Percentiles rank a stretch among this genome's conserved stretches.
These are phyloP conservation scores for Silybum marianum DNA, from an alignment of 129 eudicot species.

Conservation along the genomic window DNA sequence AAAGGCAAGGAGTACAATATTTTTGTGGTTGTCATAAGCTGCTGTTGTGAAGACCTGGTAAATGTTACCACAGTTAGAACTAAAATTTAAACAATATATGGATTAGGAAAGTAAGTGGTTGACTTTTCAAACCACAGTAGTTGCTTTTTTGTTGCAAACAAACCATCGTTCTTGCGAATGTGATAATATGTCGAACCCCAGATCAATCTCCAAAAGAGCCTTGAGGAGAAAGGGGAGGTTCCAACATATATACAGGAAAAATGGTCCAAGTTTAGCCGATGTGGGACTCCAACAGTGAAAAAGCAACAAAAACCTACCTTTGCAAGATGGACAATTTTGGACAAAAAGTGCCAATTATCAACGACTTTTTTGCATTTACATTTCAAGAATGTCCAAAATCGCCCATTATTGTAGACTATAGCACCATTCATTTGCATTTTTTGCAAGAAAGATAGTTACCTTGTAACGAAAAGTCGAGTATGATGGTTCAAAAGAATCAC, in stretches of 20 bases:
- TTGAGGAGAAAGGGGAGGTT: too few relatives aligned
- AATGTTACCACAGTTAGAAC: constrained; percentile 13
- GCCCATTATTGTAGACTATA: not conserved
- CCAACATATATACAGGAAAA: too few relatives aligned
- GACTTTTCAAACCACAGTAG: constrained; percentile 10
- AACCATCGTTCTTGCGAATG: constrained; percentile 11
- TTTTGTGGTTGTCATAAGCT: constrained; percentile 95
- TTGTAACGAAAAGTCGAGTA: not conserved
- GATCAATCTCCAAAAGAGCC: too few relatives aligned
- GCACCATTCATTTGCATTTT: not conserved
- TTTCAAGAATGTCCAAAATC: not conserved
- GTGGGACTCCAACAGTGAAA: not conserved
- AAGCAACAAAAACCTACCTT: constrained; percentile 20
- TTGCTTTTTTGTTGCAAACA: not conserved
- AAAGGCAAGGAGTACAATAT: constrained; percentile 85
- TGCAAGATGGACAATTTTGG: constrained; percentile 14
- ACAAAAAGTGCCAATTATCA: not conserved
- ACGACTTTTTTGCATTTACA: constrained; percentile 1
- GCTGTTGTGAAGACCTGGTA: constrained; percentile 94
- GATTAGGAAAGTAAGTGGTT: not conserved
- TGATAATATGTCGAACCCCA: too few relatives aligned
- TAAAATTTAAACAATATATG: not conserved
- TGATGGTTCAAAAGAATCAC: constrained; percentile 7
- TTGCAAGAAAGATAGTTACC: not conserved
- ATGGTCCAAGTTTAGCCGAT: too few relatives aligned